Conservation (phyloP, 2,329 filamentous ascomycete species). For the Pestalotiopsis sp. region DNA sequence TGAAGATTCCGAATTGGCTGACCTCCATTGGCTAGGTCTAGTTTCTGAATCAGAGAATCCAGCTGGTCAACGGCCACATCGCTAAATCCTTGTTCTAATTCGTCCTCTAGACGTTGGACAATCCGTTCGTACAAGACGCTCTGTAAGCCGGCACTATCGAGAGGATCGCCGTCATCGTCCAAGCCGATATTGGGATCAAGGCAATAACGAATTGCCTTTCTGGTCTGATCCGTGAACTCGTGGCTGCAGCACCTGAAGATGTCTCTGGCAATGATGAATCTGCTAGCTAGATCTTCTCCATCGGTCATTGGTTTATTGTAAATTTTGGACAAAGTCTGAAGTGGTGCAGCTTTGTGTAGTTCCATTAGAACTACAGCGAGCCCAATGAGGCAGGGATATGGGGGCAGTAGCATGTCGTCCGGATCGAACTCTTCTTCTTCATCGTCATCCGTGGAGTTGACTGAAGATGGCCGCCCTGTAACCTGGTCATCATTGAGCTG, state of each 20-base stretch:
- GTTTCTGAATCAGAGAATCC: not conserved
- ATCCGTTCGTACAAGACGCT: not conserved
- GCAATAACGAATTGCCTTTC: not conserved
- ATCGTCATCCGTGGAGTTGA: not conserved
- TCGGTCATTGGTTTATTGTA: not conserved
- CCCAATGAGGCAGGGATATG: not conserved
- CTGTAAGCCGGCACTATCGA: not conserved
- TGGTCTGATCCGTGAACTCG: not conserved
- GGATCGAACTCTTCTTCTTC: not conserved
- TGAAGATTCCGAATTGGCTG: not conserved
- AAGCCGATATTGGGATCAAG: not conserved
- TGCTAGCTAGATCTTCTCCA: not conserved
- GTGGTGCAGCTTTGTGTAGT: not conserved
- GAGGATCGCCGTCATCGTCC: accelerated
- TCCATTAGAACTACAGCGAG: not conserved
- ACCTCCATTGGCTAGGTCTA: not conserved
- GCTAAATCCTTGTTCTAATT: not conserved
- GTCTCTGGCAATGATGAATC: not conserved
- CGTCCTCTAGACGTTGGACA: not conserved
- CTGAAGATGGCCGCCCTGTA: not conserved
- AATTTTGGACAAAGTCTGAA: accelerated
- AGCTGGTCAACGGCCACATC: not conserved
- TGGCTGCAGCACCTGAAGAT: not conserved
- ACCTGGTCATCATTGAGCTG: not conserved
- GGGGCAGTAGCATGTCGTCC: not conserved